A percentile compares a stretch with the other conserved stretches of the same genome.
These are phyloP conservation scores for Penicillium robsamsonii DNA, from an alignment of 495 filamentous ascomycete genomes.

Conservation along the genomic window DNA sequence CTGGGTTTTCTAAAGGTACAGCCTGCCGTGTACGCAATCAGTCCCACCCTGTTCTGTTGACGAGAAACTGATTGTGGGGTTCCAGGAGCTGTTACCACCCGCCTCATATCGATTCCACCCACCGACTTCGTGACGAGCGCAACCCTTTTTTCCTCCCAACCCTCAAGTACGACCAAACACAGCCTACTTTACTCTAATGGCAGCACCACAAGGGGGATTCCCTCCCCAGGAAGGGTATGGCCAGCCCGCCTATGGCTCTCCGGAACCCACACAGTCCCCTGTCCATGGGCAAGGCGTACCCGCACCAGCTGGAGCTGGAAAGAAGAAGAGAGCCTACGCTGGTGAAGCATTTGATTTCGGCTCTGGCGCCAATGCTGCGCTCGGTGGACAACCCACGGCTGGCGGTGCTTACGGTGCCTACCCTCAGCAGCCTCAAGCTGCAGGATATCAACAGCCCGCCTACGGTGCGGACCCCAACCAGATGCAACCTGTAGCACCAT, in stretches of 20 bases:
- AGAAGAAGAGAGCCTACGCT: constrained; percentile 91
- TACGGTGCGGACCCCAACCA: constrained; percentile 51
- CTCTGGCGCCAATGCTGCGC: constrained; percentile 78
- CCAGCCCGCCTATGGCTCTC: constrained; percentile 47
- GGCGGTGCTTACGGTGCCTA: constrained; percentile 60
- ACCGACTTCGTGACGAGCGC: constrained; percentile 12
- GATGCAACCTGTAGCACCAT: constrained; percentile 58
- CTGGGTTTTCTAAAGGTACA: constrained; percentile 3
- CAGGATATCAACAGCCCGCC: constrained; percentile 53
- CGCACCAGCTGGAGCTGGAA: constrained; percentile 43
- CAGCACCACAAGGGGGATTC: constrained; percentile 65
- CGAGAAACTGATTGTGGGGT: constrained; percentile 29
- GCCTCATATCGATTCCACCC: constrained; percentile 21
- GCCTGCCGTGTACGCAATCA: constrained; percentile 5
- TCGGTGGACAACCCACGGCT: constrained; percentile 55
- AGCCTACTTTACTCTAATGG: constrained; percentile 38
- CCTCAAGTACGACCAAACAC: constrained; percentile 6
- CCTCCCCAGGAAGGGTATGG: constrained; percentile 53
- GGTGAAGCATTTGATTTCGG: constrained; percentile 93
- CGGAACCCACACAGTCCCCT: constrained; percentile 35
- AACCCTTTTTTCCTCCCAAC: constrained; percentile 7
- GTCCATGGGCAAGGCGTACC: constrained; percentile 30
- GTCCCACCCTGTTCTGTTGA: constrained; percentile 4
- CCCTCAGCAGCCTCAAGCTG: constrained; percentile 47
- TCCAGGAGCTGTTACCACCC: constrained; percentile 31